Evolutionary conservation across 306 rosid genomes (phyloP).

Genomic region (Potentilla sterilis): DNA sequence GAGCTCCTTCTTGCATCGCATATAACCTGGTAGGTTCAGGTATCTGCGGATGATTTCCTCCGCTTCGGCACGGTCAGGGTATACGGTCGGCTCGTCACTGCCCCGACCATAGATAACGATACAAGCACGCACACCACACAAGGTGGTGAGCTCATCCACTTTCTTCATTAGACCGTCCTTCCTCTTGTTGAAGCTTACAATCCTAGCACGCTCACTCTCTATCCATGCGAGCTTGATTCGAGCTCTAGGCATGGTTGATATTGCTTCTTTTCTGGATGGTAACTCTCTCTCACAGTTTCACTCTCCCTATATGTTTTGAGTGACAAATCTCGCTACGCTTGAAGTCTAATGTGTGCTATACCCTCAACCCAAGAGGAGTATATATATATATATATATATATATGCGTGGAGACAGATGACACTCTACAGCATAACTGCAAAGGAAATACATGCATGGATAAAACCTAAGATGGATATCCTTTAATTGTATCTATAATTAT

Average conservation of each 20-base stretch:
- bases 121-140: constrained; percentile 33
- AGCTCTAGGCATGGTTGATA: constrained; percentile 32
- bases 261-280: no score
- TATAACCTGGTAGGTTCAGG: background rate
- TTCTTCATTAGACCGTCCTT: constrained; percentile 38
- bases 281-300: background rate
- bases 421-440: background rate
- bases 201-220: constrained; percentile 34
- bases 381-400: background rate
- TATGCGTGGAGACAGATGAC: no score
- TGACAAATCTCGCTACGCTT: background rate
- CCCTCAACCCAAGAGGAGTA: background rate
- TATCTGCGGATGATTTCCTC: background rate
- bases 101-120: constrained; percentile 23
- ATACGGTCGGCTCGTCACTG: constrained; percentile 22
- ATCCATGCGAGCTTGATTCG: constrained; percentile 34
- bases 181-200: constrained; percentile 30
- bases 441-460: background rate
- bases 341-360: background rate
- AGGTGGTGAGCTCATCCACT: constrained; percentile 29
- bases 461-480: background rate
- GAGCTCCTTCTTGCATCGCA: background rate
- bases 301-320: background rate
- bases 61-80: constrained; percentile 30
- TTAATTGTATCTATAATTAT: background rate